Evolutionary conservation across 345 rosid genomes (phyloP), one percentile per base, ranked within the genome.

Genomic region (Lepidium sativum): DNA sequence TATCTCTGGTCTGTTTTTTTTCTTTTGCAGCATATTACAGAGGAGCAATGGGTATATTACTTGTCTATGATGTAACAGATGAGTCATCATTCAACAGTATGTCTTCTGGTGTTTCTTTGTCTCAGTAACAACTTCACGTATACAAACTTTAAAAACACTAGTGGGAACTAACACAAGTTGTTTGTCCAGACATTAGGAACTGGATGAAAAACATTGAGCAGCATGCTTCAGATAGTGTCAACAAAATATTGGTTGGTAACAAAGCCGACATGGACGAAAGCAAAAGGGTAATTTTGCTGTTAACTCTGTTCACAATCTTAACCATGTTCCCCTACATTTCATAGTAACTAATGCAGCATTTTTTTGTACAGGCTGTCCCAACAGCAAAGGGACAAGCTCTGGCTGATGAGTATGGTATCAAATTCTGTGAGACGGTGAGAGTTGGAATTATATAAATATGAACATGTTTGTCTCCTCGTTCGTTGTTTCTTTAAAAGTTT

Each of bases 21-120:
- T 48, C 50, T 63, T 44, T 44, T 76, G 61, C 82, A 89, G 97
- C 95, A 34, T 89, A 89, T 76, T 89, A 89, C 78, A 86, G 95
- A 32, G 97, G 97, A 81, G 97, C 97, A 31, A 90, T 87, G 95
- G 97, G 97, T 49, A 89, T 89, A 70, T 75, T 89, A 80, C 87
- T 89, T 55, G 94, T 89, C 40, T 89, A 89, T 54, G 97, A 89
- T 77, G 97, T 89, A 53, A 89, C 97, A 25, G 97, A 89, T 15
- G 97, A 89, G 73, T 85, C 97, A 54, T 89, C 97, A 33, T 89
- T 89, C 80, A 89, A 87, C 79, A 89, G 97, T 87, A 83, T 25
- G 67, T 71, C 20, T 65, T 65, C 50, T 51, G 11, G 16, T 63
- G 33, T 25, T 71, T 58, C 44, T 33, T 17, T 44, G 27, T 57